Percentiles rank a stretch among this genome's conserved stretches.
Evolutionary conservation across 108 stramenopile species (phyloP).

Genomic region (Fragilariopsis cylindrus): DNA sequence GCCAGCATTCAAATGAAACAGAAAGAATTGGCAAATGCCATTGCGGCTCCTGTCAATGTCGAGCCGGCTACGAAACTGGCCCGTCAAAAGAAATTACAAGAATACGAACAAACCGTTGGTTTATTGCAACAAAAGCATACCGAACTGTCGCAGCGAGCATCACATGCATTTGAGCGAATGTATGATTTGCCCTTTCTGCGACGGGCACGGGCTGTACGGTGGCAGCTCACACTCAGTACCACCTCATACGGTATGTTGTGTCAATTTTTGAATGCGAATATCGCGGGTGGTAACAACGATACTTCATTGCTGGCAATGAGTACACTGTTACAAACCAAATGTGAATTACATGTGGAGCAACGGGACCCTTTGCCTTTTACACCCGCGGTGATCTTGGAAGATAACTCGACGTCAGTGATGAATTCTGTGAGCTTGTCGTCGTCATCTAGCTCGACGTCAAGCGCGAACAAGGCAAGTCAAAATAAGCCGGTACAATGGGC

Average conservation of each 20-base stretch:
- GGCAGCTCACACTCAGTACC: constrained; percentile 75
- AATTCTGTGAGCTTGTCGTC: background rate
- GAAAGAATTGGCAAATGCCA: constrained; percentile 24
- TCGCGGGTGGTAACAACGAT: constrained; percentile 25
- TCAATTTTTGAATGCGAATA: constrained; percentile 41
- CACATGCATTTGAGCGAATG: constrained; percentile 49
- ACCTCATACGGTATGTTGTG: constrained; percentile 63
- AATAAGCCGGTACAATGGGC: constrained; percentile 62
- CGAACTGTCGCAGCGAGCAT: constrained; percentile 51
- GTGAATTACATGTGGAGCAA: constrained; percentile 82
- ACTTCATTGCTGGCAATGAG: constrained; percentile 71
- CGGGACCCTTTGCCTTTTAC: constrained; percentile 80
- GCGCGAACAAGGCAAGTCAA: constrained; percentile 4
- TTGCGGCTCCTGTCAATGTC: constrained; percentile 3
- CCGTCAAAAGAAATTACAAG: constrained; percentile 26
- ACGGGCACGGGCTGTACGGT: constrained; percentile 78
- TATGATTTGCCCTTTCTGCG: constrained; percentile 73
- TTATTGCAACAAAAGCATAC: constrained; percentile 50
- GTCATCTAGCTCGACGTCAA: constrained; percentile 31
- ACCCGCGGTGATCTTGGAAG: constrained; percentile 71
- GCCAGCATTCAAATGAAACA: constrained; percentile 38
- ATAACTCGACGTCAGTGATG: constrained; percentile 17
- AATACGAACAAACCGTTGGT: constrained; percentile 41
- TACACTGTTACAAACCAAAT: constrained; percentile 76
- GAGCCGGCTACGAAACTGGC: constrained; percentile 21